phyloP scores from a whole-genome alignment of 2,329 filamentous ascomycete species.

The Exophiala aquamarina region DNA sequence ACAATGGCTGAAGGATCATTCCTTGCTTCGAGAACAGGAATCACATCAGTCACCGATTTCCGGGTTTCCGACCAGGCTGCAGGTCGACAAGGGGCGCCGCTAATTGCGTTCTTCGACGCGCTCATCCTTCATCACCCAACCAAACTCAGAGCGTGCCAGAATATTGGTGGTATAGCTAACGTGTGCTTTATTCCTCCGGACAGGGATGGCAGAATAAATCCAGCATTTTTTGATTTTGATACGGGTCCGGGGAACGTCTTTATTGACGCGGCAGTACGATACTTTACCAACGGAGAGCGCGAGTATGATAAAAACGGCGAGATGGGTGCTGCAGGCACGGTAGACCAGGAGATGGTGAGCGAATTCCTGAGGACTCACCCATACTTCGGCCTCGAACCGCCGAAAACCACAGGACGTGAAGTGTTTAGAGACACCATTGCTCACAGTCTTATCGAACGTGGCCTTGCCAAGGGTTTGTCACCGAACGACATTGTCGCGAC shows the following conservation, averaged over 20 bases:
- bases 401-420: constrained; percentile 61
- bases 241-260: constrained; percentile 58
- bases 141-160: constrained; percentile 60
- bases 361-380: constrained; percentile 47
- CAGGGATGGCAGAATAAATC: constrained; percentile 37
- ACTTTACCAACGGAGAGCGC: constrained; percentile 51
- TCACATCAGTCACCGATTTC: constrained; percentile 62
- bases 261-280: constrained; percentile 57
- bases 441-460: constrained; percentile 52
- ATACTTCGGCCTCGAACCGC: constrained; percentile 53
- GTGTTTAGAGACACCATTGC: constrained; percentile 60
- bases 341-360: constrained; percentile 54
- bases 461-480: constrained; percentile 44
- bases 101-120: constrained; percentile 59
- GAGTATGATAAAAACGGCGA: constrained; percentile 55
- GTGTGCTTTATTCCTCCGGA: constrained; percentile 59
- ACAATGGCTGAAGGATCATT: constrained; percentile 60
- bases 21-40: constrained; percentile 55
- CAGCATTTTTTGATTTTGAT: constrained; percentile 52
- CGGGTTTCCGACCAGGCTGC: constrained; percentile 57
- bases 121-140: constrained; percentile 57
- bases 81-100: constrained; percentile 56
- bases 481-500: constrained; percentile 58
- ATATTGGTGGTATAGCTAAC: constrained; percentile 62
- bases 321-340: constrained; percentile 50